Evolutionary conservation across 495 filamentous ascomycete genomes (phyloP).

Genomic region (Cladorrhinum samala): DNA sequence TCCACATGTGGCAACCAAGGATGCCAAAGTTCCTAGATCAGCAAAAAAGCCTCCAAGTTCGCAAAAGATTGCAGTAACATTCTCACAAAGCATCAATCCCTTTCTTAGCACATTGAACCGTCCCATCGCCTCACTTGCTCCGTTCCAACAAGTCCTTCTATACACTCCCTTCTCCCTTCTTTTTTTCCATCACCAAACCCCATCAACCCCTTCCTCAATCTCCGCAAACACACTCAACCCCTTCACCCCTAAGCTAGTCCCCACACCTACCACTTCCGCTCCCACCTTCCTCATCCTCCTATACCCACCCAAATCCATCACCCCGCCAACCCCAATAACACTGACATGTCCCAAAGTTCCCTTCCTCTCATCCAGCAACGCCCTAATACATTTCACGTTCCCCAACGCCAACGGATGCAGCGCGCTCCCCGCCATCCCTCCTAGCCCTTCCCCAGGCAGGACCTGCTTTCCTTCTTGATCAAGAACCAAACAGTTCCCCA

Average conservation of each 20-base stretch:
- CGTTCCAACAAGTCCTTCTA: no score
- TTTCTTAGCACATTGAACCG: no score
- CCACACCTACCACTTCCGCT: conserved; percentile 56
- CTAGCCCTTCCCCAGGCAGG: conserved; percentile 48
- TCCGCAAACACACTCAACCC: conserved; percentile 55
- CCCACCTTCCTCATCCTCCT: conserved; percentile 58
- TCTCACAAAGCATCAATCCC: no score
- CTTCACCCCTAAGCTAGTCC: conserved; percentile 55
- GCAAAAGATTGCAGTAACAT: no score
- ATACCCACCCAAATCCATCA: conserved; percentile 52
- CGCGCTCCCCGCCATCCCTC: conserved; percentile 60
- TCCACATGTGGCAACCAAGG: no score
- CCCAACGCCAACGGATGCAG: conserved; percentile 69
- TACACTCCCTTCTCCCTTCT: no score
- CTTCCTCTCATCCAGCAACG: conserved; percentile 42
- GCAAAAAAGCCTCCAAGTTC: no score
- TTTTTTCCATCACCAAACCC: no score
- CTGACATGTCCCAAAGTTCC: conserved; percentile 38
- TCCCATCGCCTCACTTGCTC: no score
- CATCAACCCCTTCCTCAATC: no score
- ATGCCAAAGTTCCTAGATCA: no score
- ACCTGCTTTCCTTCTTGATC: conserved; percentile 15
- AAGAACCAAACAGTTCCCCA: conserved; percentile 58
- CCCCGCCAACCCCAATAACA: conserved; percentile 64
- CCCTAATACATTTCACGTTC: conserved; percentile 56